A percentile compares a stretch with the other conserved stretches of the same genome.
These are phyloP conservation scores for Hygrophorus pudorinus DNA, from an alignment of 768 basidiomycete species.

Conservation along the genomic window DNA sequence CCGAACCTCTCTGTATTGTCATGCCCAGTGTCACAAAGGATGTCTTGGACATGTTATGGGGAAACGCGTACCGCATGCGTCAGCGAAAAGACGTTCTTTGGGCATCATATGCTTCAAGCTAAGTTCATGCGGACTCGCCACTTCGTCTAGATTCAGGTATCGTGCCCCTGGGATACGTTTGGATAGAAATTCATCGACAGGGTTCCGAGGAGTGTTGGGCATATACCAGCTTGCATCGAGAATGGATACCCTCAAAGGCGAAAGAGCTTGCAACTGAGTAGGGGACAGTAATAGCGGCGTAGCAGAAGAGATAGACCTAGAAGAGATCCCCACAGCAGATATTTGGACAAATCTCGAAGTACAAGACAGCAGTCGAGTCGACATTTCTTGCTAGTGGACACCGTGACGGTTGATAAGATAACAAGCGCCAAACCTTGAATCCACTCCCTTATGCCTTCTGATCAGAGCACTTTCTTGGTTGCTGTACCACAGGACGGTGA, in stretches of 20 bases:
- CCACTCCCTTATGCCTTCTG: conserved; percentile 70
- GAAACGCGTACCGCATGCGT: conserved; percentile 60
- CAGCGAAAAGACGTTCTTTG: conserved; percentile 52
- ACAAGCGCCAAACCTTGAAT: too few relatives aligned
- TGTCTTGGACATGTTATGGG: conserved; percentile 1
- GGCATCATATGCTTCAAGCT: conserved; percentile 97
- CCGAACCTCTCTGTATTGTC: conserved; percentile 47
- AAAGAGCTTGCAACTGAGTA: conserved; percentile 27
- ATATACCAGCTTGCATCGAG: conserved; percentile 90
- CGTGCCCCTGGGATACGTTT: conserved; percentile 64
- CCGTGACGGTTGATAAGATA: too few relatives aligned
- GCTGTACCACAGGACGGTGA: conserved; percentile 83
- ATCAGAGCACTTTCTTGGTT: conserved; percentile 91
- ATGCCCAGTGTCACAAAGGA: background rate
- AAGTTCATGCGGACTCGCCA: conserved; percentile 62
- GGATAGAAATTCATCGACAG: conserved; percentile 54
- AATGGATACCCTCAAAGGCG: conserved; percentile 30
- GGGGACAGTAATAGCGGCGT: conserved; percentile 48
- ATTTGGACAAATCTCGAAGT: conserved; percentile 12
- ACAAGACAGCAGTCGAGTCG: background rate
- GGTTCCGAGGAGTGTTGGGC: conserved; percentile 73
- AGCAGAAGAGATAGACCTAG: conserved; percentile 26
- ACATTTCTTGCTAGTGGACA: too few relatives aligned
- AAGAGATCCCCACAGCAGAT: conserved; percentile 9
- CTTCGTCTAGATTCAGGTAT: conserved; percentile 74